Evolutionary conservation across 2,329 filamentous ascomycete species (phyloP).

Genomic region (Diplodia seriata): DNA sequence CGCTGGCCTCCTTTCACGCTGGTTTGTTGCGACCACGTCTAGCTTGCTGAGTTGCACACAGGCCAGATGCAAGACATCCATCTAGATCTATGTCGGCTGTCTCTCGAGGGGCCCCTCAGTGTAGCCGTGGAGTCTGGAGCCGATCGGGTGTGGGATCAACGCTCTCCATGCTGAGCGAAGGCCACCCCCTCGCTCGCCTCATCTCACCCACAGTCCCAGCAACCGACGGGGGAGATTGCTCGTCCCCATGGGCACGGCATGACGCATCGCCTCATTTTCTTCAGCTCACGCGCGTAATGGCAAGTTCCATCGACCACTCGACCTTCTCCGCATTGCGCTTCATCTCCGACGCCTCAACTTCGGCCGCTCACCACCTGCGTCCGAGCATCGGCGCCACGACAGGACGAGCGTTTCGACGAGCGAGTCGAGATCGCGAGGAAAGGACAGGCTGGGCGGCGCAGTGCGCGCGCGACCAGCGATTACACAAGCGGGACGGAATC

Average conservation of each 20-base stretch:
- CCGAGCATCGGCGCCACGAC: slow-evolving; percentile 13
- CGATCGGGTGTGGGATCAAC: slow-evolving; percentile 23
- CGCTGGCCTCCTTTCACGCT: neutral
- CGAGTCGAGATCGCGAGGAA: slow-evolving; percentile 17
- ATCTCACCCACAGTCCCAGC: slow-evolving; percentile 3
- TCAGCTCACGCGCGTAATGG: neutral
- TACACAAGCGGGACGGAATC: slow-evolving; percentile 4
- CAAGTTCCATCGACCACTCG: slow-evolving; percentile 7
- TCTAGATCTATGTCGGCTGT: slow-evolving; percentile 15
- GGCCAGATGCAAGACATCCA: slow-evolving; percentile 21
- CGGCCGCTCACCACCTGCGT: slow-evolving; percentile 18
- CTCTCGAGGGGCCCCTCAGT: slow-evolving; percentile 16
- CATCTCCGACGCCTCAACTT: slow-evolving; percentile 28
- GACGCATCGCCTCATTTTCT: slow-evolving; percentile 14
- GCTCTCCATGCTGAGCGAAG: slow-evolving; percentile 11
- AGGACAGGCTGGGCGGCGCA: slow-evolving; percentile 31
- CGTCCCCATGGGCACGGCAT: slow-evolving; percentile 23
- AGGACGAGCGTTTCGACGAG: slow-evolving; percentile 4
- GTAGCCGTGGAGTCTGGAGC: slow-evolving; percentile 10
- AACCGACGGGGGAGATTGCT: neutral
- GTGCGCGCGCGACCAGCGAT: slow-evolving; percentile 4
- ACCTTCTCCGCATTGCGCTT: slow-evolving; percentile 27
- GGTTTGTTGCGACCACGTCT: neutral
- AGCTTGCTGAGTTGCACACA: slow-evolving; percentile 9
- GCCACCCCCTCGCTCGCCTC: slow-evolving; percentile 23